Evolutionary conservation across 208 protist species (phyloP).

Genomic region (Acanthamoeba castellanii): DNA sequence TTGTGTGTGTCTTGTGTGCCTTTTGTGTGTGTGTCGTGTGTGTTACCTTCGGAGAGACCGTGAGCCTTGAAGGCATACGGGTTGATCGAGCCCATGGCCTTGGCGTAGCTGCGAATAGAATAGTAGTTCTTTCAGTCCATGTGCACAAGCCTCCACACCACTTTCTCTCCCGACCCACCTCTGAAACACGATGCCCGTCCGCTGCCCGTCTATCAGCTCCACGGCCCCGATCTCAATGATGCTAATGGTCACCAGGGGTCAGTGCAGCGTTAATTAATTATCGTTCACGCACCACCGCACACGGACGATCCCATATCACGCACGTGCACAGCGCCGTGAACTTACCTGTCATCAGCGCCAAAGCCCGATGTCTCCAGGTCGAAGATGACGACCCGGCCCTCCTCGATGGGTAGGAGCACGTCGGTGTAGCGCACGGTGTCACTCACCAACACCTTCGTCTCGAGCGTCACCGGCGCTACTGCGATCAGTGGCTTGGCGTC

Average conservation of each 20-base stretch:
- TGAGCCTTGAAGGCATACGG: conserved; percentile 5
- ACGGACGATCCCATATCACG: too few species aligned
- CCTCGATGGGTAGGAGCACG: conserved; percentile 55
- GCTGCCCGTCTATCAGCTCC: conserved; percentile 80
- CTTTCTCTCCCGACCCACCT: conserved; percentile 52
- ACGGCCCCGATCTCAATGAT: conserved; percentile 83
- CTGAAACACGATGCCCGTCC: conserved; percentile 79
- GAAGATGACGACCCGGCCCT: conserved; percentile 78
- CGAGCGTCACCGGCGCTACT: too few species aligned
- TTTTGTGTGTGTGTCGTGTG: too few species aligned
- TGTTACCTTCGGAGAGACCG: neutral
- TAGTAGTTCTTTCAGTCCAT: neutral
- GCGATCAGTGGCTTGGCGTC: neutral
- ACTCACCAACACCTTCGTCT: neutral
- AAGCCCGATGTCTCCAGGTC: conserved; percentile 83
- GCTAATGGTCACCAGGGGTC: neutral
- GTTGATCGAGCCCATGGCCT: conserved; percentile 13
- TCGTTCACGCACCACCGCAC: too few species aligned
- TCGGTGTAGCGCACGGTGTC: conserved; percentile 61
- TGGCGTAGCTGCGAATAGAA: neutral
- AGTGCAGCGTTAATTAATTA: too few species aligned
- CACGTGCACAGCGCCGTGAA: too few species aligned
- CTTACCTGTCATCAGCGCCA: conserved; percentile 24
- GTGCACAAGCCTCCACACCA: too few species aligned
- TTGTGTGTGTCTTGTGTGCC: too few species aligned